Evolutionary conservation across 495 filamentous ascomycete species (phyloP), one percentile per base, ranked within the genome.

Genomic region (Trichoderma reesei): DNA sequence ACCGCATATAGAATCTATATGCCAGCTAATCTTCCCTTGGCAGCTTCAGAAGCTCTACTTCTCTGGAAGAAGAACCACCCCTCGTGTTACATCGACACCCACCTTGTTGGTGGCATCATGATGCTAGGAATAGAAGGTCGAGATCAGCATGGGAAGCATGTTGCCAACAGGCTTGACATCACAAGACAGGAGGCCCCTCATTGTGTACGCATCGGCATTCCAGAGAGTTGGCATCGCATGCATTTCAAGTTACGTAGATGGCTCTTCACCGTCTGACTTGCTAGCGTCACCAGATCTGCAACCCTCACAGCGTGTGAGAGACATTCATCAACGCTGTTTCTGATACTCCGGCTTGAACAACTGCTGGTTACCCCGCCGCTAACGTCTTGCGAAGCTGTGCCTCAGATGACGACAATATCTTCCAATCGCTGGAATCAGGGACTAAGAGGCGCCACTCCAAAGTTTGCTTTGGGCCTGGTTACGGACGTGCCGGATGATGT

Each of bases 381-480:
- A 56, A 56, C 51, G n/a, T 56, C 51, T 56, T 56, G 51, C 51
- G 51, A 56, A 56, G 51, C 51, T 56, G 31, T 31, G 51, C 16
- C 51, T 34, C 31, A 56, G 51, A 56, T 56, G 51, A 56, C 51
- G 51, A 56, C 51, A 9, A n/a, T 26, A 31, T 56, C 26, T 14
- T 11, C 51, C 20, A 56, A 56, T 34, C 20, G 31, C 51, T 2
- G 11, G 3, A 8, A 56, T 56, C 51, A 56, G 20, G 31, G 6
- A 56, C 51, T 56, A 56, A 33, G 1, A 33, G 5, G n/a, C 51
- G 51, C 51, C 51, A 56, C 51, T 56, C 11, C 26, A 33, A 56
- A 56, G 18, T 26, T 56, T 56, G 51, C 51, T 56, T n/a, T n/a
- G n/a, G 31, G 44, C n/a, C 10, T 48, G 7, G 31, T 26, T 31